Evolutionary conservation across 192 early-diverging fungal species (phyloP).

Genomic region (Powellomyces hirtus): DNA sequence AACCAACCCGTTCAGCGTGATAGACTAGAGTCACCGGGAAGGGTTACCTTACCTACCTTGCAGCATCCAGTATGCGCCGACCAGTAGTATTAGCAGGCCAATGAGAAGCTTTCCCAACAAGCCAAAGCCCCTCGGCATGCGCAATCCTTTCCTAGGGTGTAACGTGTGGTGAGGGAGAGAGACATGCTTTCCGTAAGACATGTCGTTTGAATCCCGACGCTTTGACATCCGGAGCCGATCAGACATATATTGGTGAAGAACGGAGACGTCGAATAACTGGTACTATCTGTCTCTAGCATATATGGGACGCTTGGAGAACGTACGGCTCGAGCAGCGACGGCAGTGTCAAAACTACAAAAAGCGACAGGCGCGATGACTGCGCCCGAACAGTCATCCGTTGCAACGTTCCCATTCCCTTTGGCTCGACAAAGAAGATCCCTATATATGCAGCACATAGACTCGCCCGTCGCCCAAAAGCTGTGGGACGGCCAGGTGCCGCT

Average conservation of each 20-base stretch:
- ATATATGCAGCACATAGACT: no score
- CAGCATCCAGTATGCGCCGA: conserved; percentile 3
- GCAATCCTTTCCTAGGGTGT: not conserved
- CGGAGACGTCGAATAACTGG: no score
- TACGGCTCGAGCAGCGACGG: no score
- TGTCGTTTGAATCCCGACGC: not conserved
- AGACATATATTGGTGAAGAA: no score
- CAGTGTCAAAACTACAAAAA: no score
- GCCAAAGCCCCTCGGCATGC: not conserved
- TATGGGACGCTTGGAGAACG: no score
- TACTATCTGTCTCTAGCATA: no score
- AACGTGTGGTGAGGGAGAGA: conserved; percentile 1
- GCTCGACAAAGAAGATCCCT: not conserved
- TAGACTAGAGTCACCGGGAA: not conserved
- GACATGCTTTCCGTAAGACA: not conserved
- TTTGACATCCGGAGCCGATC: no score
- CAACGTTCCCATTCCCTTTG: not conserved
- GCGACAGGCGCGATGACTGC: no score
- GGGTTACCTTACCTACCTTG: not conserved
- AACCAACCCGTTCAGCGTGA: not conserved
- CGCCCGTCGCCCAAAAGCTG: not conserved
- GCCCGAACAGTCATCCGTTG: no score
- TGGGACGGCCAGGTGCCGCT: conserved; percentile 18
- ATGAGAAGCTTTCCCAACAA: not conserved
- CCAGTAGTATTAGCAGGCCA: not conserved